Evolutionary conservation across 1,284 basidiomycete species (phyloP).

Genomic region (Hortiboletus rubellus): DNA sequence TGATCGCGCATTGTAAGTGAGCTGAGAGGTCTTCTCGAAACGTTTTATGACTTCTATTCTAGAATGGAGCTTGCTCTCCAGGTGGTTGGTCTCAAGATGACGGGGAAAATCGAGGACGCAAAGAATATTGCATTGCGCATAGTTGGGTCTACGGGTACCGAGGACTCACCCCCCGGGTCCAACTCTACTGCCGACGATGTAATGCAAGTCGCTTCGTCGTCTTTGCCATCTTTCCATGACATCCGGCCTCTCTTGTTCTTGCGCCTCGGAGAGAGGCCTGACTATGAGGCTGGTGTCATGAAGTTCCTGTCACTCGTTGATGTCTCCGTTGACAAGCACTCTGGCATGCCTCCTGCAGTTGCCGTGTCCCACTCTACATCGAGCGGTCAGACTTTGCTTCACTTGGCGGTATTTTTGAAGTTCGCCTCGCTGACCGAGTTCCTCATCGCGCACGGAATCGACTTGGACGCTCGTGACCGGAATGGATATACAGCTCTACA

Average conservation of each 20-base stretch:
- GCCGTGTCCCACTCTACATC: constrained; percentile 66
- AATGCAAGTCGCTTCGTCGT: constrained; percentile 53
- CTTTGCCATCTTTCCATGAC: constrained; percentile 46
- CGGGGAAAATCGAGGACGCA: constrained; percentile 90
- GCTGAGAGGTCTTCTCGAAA: constrained; percentile 8
- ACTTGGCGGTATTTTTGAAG: constrained; percentile 82
- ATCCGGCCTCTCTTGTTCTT: constrained; percentile 55
- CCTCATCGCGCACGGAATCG: constrained; percentile 72
- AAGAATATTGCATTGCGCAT: constrained; percentile 89
- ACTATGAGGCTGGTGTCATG: constrained; percentile 78
- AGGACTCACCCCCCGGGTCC: constrained; percentile 38
- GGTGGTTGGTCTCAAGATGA: constrained; percentile 95
- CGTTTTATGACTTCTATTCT: constrained; percentile 22
- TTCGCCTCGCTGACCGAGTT: constrained; percentile 74
- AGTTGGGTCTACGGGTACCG: constrained; percentile 60
- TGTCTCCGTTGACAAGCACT: constrained; percentile 46
- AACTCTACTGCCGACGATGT: constrained; percentile 40
- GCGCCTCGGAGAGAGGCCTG: constrained; percentile 51
- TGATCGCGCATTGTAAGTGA: constrained; percentile 78
- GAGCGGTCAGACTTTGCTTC: constrained; percentile 82
- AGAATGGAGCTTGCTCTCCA: constrained; percentile 95
- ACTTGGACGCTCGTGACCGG: constrained; percentile 82
- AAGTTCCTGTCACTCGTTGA: constrained; percentile 79
- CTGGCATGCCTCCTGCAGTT: constrained; percentile 39
- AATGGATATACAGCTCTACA: constrained; percentile 93